Conservation (phyloP, 345 rosid genomes). For the Corchorus capsularis region DNA sequence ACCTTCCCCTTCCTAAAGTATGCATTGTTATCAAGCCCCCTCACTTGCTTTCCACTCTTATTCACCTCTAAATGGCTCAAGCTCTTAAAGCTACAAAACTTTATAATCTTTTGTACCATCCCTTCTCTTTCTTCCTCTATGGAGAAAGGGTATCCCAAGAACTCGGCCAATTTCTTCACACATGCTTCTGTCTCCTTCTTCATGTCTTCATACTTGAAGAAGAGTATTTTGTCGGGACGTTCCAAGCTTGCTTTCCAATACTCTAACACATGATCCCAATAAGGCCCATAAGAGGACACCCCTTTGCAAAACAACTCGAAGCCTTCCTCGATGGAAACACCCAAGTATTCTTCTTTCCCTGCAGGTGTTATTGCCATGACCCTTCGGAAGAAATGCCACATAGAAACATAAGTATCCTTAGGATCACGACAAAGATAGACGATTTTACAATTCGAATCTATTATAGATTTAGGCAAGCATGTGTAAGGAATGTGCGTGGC, state of each 20-base stretch:
- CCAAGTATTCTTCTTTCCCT: not conserved
- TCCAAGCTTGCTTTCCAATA: conserved; percentile 19
- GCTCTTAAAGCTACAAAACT: conserved; percentile 35
- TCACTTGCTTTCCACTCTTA: conserved; percentile 12
- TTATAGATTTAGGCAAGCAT: conserved; percentile 16
- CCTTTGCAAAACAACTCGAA: conserved; percentile 27
- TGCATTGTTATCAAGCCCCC: not conserved
- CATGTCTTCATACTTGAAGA: conserved; percentile 38
- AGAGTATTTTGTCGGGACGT: conserved; percentile 15
- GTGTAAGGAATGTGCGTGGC: conserved; percentile 19
- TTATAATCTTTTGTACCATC: conserved; percentile 14
- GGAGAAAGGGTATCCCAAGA: conserved; percentile 30
- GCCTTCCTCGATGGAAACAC: not conserved
- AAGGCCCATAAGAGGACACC: conserved; percentile 8
- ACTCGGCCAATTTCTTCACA: conserved; percentile 28
- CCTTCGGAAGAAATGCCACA: not conserved
- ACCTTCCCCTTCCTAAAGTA: conserved; percentile 22
- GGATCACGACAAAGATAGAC: conserved; percentile 4
- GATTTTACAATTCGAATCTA: conserved; percentile 7
- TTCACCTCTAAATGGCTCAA: conserved; percentile 33
- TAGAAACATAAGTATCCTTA: not conserved
- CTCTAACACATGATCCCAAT: conserved; percentile 18
- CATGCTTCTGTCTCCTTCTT: conserved; percentile 9
- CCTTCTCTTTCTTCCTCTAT: conserved; percentile 28
- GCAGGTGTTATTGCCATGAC: not conserved